Conservation (phyloP, 805 yeast species). For the Kluyveromyces wickerhamii region DNA sequence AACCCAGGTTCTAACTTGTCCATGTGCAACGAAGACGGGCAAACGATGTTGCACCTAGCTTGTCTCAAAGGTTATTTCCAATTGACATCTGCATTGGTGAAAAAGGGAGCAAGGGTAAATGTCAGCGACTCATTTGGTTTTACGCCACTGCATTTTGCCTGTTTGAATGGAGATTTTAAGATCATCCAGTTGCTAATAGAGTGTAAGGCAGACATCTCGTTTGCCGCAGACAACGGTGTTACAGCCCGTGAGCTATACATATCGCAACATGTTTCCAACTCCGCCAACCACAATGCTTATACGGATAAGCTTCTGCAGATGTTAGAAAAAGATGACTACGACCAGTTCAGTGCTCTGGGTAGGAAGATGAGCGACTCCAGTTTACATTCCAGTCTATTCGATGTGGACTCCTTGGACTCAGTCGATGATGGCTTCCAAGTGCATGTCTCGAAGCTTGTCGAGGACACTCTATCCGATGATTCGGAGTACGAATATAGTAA, state of each 20-base stretch:
- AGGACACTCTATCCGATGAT: conserved; percentile 23
- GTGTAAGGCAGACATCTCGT: conserved; percentile 52
- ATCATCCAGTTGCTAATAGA: conserved; percentile 53
- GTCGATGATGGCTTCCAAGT: conserved; percentile 23
- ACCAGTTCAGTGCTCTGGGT: conserved; percentile 6
- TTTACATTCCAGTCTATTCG: conserved; percentile 21
- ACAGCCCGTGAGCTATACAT: conserved; percentile 29
- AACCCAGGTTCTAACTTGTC: conserved; percentile 74
- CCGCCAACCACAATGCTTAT: conserved; percentile 29
- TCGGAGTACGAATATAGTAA: conserved; percentile 26
- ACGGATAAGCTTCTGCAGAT: conserved; percentile 30
- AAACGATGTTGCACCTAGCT: conserved; percentile 82
- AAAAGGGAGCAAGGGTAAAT: conserved; percentile 60
- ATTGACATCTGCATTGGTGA: conserved; percentile 56
- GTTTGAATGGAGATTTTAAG: conserved; percentile 63
- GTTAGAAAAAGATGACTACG: conserved; percentile 16
- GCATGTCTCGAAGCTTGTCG: conserved; percentile 30
- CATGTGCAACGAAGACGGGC: conserved; percentile 74
- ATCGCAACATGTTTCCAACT: conserved; percentile 27
- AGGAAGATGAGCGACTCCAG: conserved; percentile 23
- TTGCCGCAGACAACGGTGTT: conserved; percentile 44
- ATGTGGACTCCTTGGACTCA: conserved; percentile 27
- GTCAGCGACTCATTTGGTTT: conserved; percentile 70
- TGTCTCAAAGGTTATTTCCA: conserved; percentile 62
- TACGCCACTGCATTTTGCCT: conserved; percentile 84